These are phyloP conservation scores for Candida ulmi DNA, from an alignment of 805 yeast genomes.

Conservation along the genomic window DNA sequence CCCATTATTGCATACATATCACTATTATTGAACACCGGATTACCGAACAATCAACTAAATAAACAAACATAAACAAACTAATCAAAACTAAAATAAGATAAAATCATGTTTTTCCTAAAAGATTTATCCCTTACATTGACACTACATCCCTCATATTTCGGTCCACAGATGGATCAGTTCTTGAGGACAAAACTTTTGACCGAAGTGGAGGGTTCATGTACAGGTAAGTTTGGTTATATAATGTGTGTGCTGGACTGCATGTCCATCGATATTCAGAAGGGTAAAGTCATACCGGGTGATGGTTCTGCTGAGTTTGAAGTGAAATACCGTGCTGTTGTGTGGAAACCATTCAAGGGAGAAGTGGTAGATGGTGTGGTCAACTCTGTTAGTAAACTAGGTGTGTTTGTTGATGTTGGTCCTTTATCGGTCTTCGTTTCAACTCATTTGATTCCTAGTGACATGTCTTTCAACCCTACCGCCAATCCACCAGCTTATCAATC, in stretches of 20 bases:
- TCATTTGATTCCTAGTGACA: slow-evolving; percentile 89
- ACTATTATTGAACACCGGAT: too few relatives aligned
- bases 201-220: slow-evolving; percentile 98
- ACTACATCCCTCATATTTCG: slow-evolving; percentile 94
- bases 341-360: slow-evolving; percentile 98
- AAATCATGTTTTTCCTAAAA: slow-evolving; percentile 47
- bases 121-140: slow-evolving; percentile 89
- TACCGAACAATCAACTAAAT: too few relatives aligned
- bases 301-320: slow-evolving; percentile 97
- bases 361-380: slow-evolving; percentile 97
- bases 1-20: too few relatives aligned
- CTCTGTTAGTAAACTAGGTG: slow-evolving; percentile 90
- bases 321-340: slow-evolving; percentile 91
- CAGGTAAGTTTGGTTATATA: slow-evolving; percentile 97
- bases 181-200: slow-evolving; percentile 83
- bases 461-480: slow-evolving; percentile 89
- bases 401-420: slow-evolving; percentile 98
- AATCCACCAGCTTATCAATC: slow-evolving; percentile 98
- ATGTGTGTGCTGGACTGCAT: slow-evolving; percentile 93
- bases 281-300: slow-evolving; percentile 81
- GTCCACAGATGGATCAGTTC: slow-evolving; percentile 95
- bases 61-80: background rate
- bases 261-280: slow-evolving; percentile 92
- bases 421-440: slow-evolving; percentile 90
- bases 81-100: background rate